Conservation (phyloP, 2,329 filamentous ascomycete genomes). For the Xylaria arbuscula region DNA sequence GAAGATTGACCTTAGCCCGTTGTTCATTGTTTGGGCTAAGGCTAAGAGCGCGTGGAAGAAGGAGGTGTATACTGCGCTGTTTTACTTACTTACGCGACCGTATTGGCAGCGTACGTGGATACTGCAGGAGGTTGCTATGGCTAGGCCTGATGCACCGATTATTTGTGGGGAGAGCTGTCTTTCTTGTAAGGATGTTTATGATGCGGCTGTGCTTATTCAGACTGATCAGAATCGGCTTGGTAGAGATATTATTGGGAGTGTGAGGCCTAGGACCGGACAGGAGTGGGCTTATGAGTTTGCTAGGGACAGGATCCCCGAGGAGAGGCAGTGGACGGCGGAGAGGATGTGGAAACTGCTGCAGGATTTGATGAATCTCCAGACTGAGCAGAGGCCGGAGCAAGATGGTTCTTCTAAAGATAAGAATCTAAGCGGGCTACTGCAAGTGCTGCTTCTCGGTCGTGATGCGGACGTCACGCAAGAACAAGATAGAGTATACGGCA, state of each 20-base stretch:
- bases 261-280: background rate
- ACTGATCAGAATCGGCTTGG: background rate
- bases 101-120: conserved; percentile 13
- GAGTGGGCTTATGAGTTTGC: conserved; percentile 1
- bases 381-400: background rate
- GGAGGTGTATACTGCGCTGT: background rate
- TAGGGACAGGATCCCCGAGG: background rate
- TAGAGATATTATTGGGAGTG: background rate
- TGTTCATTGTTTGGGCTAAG: conserved; percentile 4
- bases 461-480: background rate
- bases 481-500: conserved; percentile 3
- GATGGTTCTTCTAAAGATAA: background rate
- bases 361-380: background rate
- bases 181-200: background rate
- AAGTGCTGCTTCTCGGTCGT: background rate
- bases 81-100: background rate
- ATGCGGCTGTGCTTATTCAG: background rate
- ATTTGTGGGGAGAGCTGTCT: conserved; percentile 5
- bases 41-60: background rate
- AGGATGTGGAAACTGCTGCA: background rate
- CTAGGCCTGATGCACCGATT: background rate
- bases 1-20: background rate
- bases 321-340: background rate
- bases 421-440: background rate
- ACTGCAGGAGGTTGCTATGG: conserved; percentile 7